These are phyloP conservation scores for Sclerotinia spermophila DNA, from an alignment of 2,329 filamentous ascomycete species.

Conservation along the genomic window DNA sequence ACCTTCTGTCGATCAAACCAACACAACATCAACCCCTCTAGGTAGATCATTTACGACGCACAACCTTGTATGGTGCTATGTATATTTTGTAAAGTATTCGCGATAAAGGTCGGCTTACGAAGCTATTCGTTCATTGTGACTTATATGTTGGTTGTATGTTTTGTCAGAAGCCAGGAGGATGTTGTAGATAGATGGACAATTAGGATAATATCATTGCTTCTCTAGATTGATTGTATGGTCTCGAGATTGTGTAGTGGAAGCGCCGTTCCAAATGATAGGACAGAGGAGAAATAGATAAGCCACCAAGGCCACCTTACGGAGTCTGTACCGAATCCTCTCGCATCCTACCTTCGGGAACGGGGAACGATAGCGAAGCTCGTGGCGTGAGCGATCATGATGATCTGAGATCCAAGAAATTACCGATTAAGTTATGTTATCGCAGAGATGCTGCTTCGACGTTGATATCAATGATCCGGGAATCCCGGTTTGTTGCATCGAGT, in stretches of 20 bases:
- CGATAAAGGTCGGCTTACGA: background rate
- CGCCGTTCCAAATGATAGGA: background rate
- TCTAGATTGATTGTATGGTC: background rate
- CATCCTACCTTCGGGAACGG: background rate
- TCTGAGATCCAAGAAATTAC: background rate
- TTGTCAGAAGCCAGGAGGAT: background rate
- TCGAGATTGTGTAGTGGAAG: background rate
- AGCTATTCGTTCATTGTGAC: background rate
- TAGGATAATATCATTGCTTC: background rate
- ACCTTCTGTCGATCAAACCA: conserved; percentile 12
- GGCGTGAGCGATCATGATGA: background rate
- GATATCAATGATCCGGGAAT: background rate
- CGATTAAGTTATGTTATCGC: background rate
- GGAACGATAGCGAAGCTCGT: background rate
- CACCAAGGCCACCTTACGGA: conserved; percentile 6
- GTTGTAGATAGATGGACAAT: background rate
- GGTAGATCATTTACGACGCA: conserved; percentile 2
- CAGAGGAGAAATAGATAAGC: conserved; percentile 7
- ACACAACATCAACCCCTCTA: background rate
- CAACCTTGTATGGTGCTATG: conserved; percentile 2
- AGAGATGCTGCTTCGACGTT: background rate
- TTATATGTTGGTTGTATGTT: background rate
- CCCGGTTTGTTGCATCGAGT: background rate
- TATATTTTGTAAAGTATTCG: background rate
- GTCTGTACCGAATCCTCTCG: conserved; percentile 7